Percentiles rank a stretch among this genome's conserved stretches.
Evolutionary conservation across 2,329 filamentous ascomycete genomes (phyloP).

Genomic region (Capronia coronata): DNA sequence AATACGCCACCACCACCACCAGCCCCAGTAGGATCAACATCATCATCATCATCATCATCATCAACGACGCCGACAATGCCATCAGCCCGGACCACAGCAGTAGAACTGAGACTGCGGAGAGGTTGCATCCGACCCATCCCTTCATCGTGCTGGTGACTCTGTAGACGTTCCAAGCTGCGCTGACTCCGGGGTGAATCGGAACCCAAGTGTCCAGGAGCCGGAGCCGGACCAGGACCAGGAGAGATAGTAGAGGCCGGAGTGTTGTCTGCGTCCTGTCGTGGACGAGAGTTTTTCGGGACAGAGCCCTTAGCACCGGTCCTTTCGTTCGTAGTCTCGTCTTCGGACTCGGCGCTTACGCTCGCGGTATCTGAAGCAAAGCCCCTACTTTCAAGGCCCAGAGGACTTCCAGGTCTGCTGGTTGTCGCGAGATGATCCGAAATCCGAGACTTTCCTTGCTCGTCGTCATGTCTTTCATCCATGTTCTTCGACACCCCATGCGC

Average conservation of each 20-base stretch:
- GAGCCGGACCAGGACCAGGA: background rate
- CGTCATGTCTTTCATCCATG: background rate
- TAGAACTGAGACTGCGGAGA: conserved; percentile 24
- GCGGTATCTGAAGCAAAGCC: no score
- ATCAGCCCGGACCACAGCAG: conserved; percentile 23
- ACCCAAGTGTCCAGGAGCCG: conserved; percentile 2
- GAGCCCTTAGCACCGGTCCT: no score
- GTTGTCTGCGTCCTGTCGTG: background rate
- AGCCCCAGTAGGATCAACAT: background rate
- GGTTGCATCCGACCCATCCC: conserved; percentile 19
- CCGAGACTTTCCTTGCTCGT: background rate
- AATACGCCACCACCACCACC: background rate
- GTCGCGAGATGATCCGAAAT: background rate
- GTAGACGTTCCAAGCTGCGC: conserved; percentile 25
- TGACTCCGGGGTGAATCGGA: conserved; percentile 25
- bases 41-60: no score
- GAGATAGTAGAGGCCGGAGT: no score
- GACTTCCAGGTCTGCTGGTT: conserved; percentile 13
- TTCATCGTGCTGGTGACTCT: conserved; percentile 21
- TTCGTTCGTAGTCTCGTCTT: background rate
- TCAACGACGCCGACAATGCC: conserved; percentile 22
- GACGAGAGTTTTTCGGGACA: no score
- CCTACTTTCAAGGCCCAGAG: no score
- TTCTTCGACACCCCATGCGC: conserved; percentile 22
- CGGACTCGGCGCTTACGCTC: background rate